phyloP scores from a whole-genome alignment of 257 asterid species.

The Osmanthus fragrans region DNA sequence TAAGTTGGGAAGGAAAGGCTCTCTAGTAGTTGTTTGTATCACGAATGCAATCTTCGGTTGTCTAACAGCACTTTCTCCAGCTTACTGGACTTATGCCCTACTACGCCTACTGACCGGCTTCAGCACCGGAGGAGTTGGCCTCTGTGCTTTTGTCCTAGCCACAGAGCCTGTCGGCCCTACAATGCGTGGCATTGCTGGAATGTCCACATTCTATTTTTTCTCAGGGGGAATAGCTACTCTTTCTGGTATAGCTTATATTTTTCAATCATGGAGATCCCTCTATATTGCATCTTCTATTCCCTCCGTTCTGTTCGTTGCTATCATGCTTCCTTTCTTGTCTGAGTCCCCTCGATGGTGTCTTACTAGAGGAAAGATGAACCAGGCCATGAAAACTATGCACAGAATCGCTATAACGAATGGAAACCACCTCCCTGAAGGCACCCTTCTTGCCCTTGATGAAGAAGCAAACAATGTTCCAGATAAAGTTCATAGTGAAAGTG shows the following conservation, averaged over 20 bases:
- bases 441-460: constrained; percentile 56
- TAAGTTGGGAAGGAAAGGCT: constrained; percentile 75
- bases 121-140: constrained; percentile 89
- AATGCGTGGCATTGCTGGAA: constrained; percentile 71
- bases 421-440: constrained; percentile 40
- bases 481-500: background rate
- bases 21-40: constrained; percentile 59
- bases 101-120: constrained; percentile 75
- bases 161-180: constrained; percentile 77
- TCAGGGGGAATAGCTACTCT: constrained; percentile 67
- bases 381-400: constrained; percentile 59
- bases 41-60: constrained; percentile 73
- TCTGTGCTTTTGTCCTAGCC: constrained; percentile 78
- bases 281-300: constrained; percentile 69
- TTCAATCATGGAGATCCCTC: constrained; percentile 67
- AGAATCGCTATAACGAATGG: constrained; percentile 54
- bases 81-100: constrained; percentile 53
- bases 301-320: constrained; percentile 46
- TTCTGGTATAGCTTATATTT: constrained; percentile 61
- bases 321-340: constrained; percentile 58
- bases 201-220: constrained; percentile 93
- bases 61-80: constrained; percentile 61
- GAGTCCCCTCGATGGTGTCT: constrained; percentile 91
- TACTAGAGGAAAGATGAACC: constrained; percentile 46
- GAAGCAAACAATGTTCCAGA: constrained; percentile 25